phyloP scores from a whole-genome alignment of 2,329 filamentous ascomycete genomes.

The Cladosporium sp. region DNA sequence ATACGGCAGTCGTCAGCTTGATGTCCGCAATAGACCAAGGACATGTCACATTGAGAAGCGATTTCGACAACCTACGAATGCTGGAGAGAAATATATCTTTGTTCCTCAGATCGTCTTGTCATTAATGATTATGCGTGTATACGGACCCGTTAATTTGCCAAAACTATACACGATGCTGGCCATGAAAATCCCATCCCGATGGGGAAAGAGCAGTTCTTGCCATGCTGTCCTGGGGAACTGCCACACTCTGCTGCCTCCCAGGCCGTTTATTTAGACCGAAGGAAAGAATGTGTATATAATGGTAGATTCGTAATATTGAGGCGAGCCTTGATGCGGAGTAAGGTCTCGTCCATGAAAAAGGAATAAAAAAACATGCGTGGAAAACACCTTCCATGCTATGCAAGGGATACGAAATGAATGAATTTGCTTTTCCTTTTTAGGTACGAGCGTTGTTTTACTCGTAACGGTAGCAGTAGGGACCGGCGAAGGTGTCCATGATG shows the following conservation, averaged over 20 bases:
- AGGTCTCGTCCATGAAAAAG: conserved; percentile 3
- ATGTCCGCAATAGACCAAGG: not conserved
- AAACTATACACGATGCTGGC: conserved; percentile 2
- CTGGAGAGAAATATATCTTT: not conserved
- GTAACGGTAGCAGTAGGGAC: conserved; percentile 23
- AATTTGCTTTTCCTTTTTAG: not conserved
- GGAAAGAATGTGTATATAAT: conserved; percentile 11
- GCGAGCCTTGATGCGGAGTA: not conserved
- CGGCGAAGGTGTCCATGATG: conserved; percentile 21
- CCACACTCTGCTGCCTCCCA: not conserved
- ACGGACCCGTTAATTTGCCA: not conserved
- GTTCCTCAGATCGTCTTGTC: not conserved
- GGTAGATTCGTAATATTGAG: conserved; percentile 12
- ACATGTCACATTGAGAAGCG: not conserved
- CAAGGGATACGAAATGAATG: conserved; percentile 13
- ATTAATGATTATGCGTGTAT: conserved; percentile 7
- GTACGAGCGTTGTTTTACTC: conserved; percentile 8
- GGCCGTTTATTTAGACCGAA: not conserved
- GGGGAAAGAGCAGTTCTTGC: not conserved
- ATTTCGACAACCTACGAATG: not conserved
- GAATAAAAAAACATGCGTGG: not conserved
- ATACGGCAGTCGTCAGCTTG: too few species aligned
- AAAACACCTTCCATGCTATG: conserved; percentile 5
- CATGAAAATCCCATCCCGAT: not conserved
- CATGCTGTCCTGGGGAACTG: not conserved